A percentile compares a stretch with the other conserved stretches of the same genome.
Evolutionary conservation across 2,329 filamentous ascomycete species (phyloP).

Genomic region (Plenodomus lindquistii): DNA sequence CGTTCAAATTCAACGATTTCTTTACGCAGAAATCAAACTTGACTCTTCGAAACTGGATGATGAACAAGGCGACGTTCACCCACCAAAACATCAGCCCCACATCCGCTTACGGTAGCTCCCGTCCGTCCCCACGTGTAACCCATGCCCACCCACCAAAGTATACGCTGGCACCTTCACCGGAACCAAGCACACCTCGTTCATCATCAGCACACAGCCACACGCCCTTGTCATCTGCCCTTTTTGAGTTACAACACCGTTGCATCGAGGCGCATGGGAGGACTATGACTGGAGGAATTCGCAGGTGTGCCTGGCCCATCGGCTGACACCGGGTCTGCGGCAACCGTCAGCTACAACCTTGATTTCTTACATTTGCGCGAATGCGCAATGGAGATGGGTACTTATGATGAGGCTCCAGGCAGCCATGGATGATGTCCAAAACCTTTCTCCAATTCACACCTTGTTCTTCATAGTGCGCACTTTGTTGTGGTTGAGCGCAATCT

Average conservation of each 20-base stretch:
- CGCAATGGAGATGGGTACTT: conserved; percentile 17
- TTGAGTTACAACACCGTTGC: conserved; percentile 3
- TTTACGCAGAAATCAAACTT: no score
- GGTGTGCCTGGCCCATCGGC: conserved; percentile 10
- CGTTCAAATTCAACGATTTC: no score
- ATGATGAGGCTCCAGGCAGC: conserved; percentile 14
- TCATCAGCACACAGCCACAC: conserved; percentile 14
- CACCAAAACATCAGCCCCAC: background rate
- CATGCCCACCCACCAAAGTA: background rate
- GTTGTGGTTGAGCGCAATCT: background rate
- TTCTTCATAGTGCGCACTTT: background rate
- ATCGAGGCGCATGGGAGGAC: conserved; percentile 2
- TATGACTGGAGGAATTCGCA: conserved; percentile 2
- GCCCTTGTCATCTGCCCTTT: background rate
- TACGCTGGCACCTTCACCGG: conserved; percentile 2
- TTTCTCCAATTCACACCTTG: background rate
- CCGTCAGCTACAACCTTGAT: conserved; percentile 10
- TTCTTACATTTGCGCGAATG: conserved; percentile 23
- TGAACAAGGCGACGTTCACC: background rate
- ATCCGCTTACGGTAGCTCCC: background rate
- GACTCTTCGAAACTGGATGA: background rate
- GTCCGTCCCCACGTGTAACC: background rate
- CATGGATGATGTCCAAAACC: conserved; percentile 1
- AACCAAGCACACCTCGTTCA: conserved; percentile 6
- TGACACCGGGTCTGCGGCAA: conserved; percentile 10